A percentile compares a stretch with the other conserved stretches of the same genome.
Conservation (phyloP, 139 green algal species). For the Coelastrella sp. region DNA sequence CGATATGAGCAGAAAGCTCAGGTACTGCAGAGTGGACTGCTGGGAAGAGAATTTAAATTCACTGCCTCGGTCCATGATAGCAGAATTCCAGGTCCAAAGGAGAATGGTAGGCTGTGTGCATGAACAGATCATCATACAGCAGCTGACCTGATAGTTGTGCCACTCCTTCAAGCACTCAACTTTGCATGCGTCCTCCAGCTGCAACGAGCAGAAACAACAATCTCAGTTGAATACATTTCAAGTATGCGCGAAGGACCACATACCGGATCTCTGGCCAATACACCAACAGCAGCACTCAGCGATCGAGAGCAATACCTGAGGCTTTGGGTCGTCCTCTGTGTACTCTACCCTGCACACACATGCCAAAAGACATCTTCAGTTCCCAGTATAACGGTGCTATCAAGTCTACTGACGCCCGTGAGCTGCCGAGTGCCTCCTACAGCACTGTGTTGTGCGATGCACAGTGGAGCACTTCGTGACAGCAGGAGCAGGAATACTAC, state of each 20-base stretch:
- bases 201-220: not conserved
- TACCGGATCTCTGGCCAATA: no score
- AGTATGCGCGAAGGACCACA: no score
- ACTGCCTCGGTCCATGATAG: no score
- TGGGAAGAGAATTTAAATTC: no score
- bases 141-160: slow-evolving; percentile 62
- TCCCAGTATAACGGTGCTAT: not conserved
- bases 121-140: not conserved
- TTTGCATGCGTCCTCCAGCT: slow-evolving; percentile 78
- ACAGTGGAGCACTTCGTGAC: not conserved
- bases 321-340: slow-evolving; percentile 71
- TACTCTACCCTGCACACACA: slow-evolving; percentile 63
- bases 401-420: not conserved
- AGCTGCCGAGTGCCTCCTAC: not conserved
- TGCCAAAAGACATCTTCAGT: not conserved
- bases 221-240: no score
- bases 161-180: slow-evolving; percentile 71
- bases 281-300: not conserved
- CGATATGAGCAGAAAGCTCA: no score
- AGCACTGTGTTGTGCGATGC: no score
- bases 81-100: not conserved
- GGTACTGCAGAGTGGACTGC: no score
- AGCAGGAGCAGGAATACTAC: no score
- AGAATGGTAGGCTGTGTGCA: not conserved
- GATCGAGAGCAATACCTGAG: slow-evolving; percentile 47